Conservation (phyloP, 2,329 filamentous ascomycete genomes). For the Dothideomycetidae sp. region DNA sequence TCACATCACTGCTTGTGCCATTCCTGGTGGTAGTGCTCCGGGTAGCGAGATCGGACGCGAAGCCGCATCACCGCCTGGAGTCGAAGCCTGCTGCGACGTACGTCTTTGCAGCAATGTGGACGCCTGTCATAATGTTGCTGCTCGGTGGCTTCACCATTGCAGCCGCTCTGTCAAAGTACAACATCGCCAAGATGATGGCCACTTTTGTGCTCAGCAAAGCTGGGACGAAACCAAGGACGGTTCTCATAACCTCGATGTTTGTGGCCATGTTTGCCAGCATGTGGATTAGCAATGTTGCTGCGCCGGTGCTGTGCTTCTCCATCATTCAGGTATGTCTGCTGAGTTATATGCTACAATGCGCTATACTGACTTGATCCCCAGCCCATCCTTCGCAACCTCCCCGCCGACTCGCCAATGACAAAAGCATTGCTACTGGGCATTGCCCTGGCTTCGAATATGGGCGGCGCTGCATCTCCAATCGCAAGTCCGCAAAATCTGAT, state of each 20-base stretch:
- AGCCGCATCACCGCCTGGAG: conserved; percentile 55
- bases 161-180: conserved; percentile 89
- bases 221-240: conserved; percentile 74
- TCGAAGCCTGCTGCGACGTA: conserved; percentile 68
- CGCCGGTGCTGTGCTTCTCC: conserved; percentile 90
- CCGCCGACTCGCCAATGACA: conserved; percentile 79
- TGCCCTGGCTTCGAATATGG: conserved; percentile 86
- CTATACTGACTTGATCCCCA: conserved; percentile 24
- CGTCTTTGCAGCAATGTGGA: conserved; percentile 96
- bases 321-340: conserved; percentile 64
- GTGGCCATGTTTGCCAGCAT: conserved; percentile 95
- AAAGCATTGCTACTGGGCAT: conserved; percentile 93
- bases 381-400: conserved; percentile 87
- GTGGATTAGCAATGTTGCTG: conserved; percentile 98
- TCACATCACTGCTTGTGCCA: conserved; percentile 84
- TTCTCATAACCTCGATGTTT: conserved; percentile 95
- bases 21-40: conserved; percentile 80
- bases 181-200: conserved; percentile 93
- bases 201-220: conserved; percentile 94
- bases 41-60: conserved; percentile 66
- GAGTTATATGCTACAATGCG: conserved; percentile 8
- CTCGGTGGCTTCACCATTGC: conserved; percentile 93
- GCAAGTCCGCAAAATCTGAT: conserved; percentile 97
- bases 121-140: conserved; percentile 94
- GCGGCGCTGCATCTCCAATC: conserved; percentile 90